Conservation (phyloP, 1,139 yeast genomes). For the Sugiyamaella paludigena region DNA sequence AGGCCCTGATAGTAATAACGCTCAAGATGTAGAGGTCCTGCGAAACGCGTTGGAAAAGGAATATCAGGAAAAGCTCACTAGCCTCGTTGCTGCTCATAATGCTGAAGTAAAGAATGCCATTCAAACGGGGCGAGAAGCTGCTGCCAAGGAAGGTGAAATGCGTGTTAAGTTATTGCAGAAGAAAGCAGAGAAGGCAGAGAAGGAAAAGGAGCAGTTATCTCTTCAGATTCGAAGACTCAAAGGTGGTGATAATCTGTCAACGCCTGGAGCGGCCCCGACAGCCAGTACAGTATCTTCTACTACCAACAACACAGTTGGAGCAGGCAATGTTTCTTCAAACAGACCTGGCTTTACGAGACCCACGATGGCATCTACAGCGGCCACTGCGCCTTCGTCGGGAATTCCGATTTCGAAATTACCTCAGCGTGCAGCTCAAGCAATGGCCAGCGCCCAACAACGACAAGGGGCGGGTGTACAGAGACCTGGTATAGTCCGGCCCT, state of each 20-base stretch:
- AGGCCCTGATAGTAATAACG: neutral
- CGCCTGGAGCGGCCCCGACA: conserved; percentile 8
- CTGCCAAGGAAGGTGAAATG: conserved; percentile 12
- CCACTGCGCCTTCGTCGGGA: conserved; percentile 7
- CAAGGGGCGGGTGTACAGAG: neutral
- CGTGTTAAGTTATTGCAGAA: conserved; percentile 30
- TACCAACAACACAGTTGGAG: neutral
- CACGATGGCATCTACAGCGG: conserved; percentile 8
- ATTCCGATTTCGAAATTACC: conserved; percentile 4
- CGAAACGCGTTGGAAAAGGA: conserved; percentile 5
- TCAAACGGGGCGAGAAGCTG: conserved; percentile 12
- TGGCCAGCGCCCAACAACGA: too few relatives aligned
- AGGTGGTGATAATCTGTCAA: conserved; percentile 9
- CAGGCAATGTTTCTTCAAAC: conserved; percentile 10
- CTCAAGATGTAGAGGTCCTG: neutral
- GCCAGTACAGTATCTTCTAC: conserved; percentile 3
- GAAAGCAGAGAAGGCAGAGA: conserved; percentile 38
- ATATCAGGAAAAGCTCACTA: conserved; percentile 2
- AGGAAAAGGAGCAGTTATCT: conserved; percentile 33
- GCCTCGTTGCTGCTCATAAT: neutral
- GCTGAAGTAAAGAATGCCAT: conserved; percentile 9
- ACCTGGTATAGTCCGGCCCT: conserved; percentile 6
- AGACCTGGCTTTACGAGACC: conserved; percentile 9
- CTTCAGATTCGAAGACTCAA: conserved; percentile 16
- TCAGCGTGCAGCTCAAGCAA: conserved; percentile 2